Evolutionary conservation across 805 yeast genomes (phyloP).

Genomic region (Ogataea parapolymorpha): DNA sequence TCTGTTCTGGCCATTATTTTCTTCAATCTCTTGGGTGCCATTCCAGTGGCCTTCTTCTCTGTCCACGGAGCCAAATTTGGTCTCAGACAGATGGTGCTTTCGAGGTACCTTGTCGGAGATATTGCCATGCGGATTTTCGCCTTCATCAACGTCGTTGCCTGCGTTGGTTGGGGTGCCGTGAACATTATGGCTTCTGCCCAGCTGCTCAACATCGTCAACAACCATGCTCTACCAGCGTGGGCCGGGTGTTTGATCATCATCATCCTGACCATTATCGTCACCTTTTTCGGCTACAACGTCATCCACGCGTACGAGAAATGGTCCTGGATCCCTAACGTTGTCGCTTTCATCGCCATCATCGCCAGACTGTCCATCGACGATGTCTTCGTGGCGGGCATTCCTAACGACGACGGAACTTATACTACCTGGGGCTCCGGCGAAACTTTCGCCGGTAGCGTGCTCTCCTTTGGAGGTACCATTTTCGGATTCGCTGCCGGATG

Average conservation of each 20-base stretch:
- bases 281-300: conserved; percentile 80
- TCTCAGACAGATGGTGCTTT: conserved; percentile 80
- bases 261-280: conserved; percentile 61
- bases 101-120: conserved; percentile 77
- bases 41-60: conserved; percentile 81
- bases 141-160: conserved; percentile 72
- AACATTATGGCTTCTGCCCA: conserved; percentile 90
- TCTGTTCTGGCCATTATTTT: conserved; percentile 63
- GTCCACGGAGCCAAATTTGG: conserved; percentile 82
- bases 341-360: conserved; percentile 72
- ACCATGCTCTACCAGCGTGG: conserved; percentile 72
- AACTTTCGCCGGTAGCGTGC: conserved; percentile 69
- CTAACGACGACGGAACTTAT: conserved; percentile 25
- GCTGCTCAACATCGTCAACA: conserved; percentile 71
- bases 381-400: conserved; percentile 53
- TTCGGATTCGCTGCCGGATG: conserved; percentile 93
- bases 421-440: conserved; percentile 48
- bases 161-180: conserved; percentile 95
- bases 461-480: conserved; percentile 78
- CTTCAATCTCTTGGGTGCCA: conserved; percentile 68
- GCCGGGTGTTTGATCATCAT: conserved; percentile 81
- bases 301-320: conserved; percentile 81
- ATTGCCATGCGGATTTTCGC: conserved; percentile 73
- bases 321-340: conserved; percentile 82
- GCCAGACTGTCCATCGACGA: conserved; percentile 69